Percentiles rank a stretch among this genome's conserved stretches.
phyloP scores from a whole-genome alignment of 306 rosid genomes.

The Citrullus amarus region DNA sequence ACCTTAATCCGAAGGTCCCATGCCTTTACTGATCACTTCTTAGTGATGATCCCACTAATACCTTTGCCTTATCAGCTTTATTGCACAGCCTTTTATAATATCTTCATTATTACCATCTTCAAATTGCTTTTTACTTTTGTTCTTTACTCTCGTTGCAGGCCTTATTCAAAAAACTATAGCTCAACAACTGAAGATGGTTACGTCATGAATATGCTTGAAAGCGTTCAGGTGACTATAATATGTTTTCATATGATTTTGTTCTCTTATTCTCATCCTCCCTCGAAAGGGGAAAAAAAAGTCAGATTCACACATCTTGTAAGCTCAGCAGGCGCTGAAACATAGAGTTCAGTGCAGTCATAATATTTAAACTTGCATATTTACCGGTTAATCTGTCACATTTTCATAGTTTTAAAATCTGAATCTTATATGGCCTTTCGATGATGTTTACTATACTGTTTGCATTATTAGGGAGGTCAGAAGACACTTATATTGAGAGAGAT shows the following conservation, averaged over 20 bases:
- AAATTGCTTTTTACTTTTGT: background rate
- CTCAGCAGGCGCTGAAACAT: background rate
- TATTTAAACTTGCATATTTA: background rate
- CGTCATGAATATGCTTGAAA: constrained; percentile 51
- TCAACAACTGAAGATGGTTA: constrained; percentile 47
- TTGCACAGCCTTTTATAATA: constrained; percentile 11
- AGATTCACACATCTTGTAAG: background rate
- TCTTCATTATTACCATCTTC: constrained; percentile 13
- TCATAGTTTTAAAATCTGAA: background rate
- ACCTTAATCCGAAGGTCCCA: constrained; percentile 71
- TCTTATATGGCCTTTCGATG: constrained; percentile 14
- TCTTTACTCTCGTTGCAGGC: constrained; percentile 27
- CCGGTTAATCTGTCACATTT: background rate
- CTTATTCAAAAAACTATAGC: constrained; percentile 46
- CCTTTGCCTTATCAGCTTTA: background rate
- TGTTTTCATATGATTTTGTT: constrained; percentile 1
- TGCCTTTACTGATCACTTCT: constrained; percentile 17
- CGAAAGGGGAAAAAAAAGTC: background rate
- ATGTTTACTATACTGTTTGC: constrained; percentile 15
- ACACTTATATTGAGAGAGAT: constrained; percentile 83
- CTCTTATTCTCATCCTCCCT: background rate
- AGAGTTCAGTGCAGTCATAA: background rate
- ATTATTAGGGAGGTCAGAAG: constrained; percentile 50
- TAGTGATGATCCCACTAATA: constrained; percentile 9
- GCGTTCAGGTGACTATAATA: constrained; percentile 53